These are phyloP conservation scores for Mesostigma viride DNA, from an alignment of 139 green algal genomes.

Conservation along the genomic window DNA sequence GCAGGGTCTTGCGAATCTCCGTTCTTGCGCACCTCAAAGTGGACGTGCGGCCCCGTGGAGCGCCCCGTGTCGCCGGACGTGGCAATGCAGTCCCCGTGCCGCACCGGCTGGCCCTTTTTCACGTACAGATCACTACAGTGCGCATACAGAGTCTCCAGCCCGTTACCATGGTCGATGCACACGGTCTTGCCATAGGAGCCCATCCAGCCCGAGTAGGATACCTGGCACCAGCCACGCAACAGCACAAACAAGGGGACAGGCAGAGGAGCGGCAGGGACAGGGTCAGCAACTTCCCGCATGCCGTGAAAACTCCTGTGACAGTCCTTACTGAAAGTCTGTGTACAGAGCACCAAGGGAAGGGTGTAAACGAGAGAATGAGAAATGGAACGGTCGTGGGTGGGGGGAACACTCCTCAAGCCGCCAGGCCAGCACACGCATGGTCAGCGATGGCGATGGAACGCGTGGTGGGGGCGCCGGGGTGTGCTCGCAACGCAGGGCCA, in stretches of 20 bases:
- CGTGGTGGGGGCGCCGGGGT: too few species aligned
- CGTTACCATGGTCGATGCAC: conserved; percentile 23
- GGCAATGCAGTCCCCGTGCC: conserved; percentile 8
- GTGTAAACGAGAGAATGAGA: too few species aligned
- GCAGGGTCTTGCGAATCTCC: too few species aligned
- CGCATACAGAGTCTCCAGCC: conserved; percentile 25
- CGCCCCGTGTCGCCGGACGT: conserved; percentile 11
- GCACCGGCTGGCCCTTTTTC: conserved; percentile 4
- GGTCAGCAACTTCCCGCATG: background rate
- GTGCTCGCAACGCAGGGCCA: too few species aligned
- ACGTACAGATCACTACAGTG: conserved; percentile 19
- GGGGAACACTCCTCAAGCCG: too few species aligned
- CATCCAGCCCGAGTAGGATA: conserved; percentile 7
- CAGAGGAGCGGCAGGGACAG: background rate
- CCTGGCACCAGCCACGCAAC: background rate
- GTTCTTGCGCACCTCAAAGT: conserved; percentile 27
- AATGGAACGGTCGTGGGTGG: too few species aligned
- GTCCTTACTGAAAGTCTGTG: too few species aligned
- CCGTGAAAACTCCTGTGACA: background rate
- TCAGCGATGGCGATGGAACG: too few species aligned
- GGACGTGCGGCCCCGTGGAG: conserved; percentile 13
- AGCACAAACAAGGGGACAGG: background rate
- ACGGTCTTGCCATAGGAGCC: conserved; percentile 27
- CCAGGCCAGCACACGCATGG: too few species aligned
- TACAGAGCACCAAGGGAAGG: too few species aligned